Evolutionary conservation across 371 early-diverging fungal genomes (phyloP).

Genomic region (Lichtheimia hyalospora): DNA sequence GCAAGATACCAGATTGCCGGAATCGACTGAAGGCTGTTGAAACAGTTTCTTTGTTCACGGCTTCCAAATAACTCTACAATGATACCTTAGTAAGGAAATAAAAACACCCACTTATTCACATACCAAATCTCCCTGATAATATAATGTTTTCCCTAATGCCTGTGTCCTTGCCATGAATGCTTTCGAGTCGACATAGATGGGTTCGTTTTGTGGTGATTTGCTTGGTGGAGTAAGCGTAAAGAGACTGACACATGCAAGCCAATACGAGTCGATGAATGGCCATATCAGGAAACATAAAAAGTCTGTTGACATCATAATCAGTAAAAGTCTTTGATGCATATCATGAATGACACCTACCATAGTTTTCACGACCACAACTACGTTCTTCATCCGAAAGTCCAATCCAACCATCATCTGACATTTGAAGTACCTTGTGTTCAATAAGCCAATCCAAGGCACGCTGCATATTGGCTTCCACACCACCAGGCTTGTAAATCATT

Average conservation of each 20-base stretch:
- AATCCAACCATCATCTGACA: slow-evolving; percentile 52
- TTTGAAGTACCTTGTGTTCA: slow-evolving; percentile 56
- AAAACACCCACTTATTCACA: neutral
- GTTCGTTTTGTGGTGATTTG: slow-evolving; percentile 16
- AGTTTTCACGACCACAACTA: slow-evolving; percentile 78
- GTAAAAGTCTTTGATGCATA: neutral
- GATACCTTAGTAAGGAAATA: neutral
- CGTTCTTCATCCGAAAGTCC: slow-evolving; percentile 67
- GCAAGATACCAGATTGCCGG: slow-evolving; percentile 65
- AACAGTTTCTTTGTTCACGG: slow-evolving; percentile 83
- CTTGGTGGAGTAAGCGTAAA: slow-evolving; percentile 55
- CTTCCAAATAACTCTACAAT: slow-evolving; percentile 68
- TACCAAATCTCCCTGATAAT: slow-evolving; percentile 19
- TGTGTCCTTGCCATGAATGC: slow-evolving; percentile 69
- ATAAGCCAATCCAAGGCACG: slow-evolving; percentile 65
- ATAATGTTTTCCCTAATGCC: slow-evolving; percentile 69
- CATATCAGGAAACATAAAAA: slow-evolving; percentile 85
- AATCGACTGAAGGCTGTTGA: slow-evolving; percentile 74
- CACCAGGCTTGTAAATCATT: slow-evolving; percentile 83
- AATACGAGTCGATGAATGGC: slow-evolving; percentile 91
- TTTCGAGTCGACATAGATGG: slow-evolving; percentile 69
- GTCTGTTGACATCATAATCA: slow-evolving; percentile 42
- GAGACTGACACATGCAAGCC: slow-evolving; percentile 69
- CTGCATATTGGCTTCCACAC: slow-evolving; percentile 67
- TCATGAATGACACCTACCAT: slow-evolving; percentile 51